phyloP scores from a whole-genome alignment of 73 alveolate species.

The Paramecium primaurelia region DNA sequence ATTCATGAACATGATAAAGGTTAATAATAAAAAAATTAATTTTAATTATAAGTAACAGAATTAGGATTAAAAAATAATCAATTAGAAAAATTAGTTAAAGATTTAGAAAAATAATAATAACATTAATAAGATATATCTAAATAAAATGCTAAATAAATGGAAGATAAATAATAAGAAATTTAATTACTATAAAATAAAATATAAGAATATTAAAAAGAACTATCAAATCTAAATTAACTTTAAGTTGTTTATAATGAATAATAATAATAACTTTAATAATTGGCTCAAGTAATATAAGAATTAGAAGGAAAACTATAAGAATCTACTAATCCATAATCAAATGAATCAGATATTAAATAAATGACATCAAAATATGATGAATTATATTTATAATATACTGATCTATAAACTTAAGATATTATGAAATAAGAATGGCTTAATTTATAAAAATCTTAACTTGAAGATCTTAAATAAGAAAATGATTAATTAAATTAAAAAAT shows the following conservation, averaged over 20 bases:
- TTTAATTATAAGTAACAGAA: not conserved
- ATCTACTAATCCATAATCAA: not conserved
- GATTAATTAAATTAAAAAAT: not conserved
- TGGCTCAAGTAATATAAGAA: not conserved
- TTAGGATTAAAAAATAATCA: not conserved
- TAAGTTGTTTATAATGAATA: not conserved
- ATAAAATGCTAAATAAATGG: not conserved
- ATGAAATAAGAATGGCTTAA: constrained; percentile 9
- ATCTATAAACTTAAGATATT: not conserved
- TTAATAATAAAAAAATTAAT: not conserved
- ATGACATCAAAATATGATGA: not conserved
- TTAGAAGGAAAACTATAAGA: not conserved
- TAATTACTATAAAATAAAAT: not conserved
- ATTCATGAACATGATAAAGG: not conserved
- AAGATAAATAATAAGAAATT: not conserved
- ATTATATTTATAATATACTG: not conserved
- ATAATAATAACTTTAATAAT: not conserved
- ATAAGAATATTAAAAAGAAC: not conserved
- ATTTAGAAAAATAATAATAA: not conserved
- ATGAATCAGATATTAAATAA: not conserved
- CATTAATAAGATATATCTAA: not conserved
- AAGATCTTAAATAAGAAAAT: not conserved
- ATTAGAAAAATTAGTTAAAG: not conserved
- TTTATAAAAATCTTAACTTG: not conserved
- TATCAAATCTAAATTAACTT: not conserved